Evolutionary conservation across 2,329 filamentous ascomycete species (phyloP).

Genomic region (Penicillium sp.): DNA sequence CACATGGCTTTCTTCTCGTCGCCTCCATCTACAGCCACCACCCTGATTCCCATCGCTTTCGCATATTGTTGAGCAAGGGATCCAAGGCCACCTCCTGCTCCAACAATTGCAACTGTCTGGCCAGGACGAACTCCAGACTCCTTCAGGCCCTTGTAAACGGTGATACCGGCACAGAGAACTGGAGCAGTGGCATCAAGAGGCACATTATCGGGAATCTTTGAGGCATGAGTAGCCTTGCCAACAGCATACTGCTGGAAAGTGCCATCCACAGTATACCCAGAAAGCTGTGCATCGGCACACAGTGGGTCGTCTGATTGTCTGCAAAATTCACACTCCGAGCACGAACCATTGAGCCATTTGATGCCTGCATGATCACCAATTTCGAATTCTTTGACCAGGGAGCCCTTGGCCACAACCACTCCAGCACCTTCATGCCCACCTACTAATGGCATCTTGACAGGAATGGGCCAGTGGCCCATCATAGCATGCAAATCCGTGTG

Average conservation of each 20-base stretch:
- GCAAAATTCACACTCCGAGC: constrained; percentile 81
- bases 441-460: constrained; percentile 73
- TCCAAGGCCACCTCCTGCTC: constrained; percentile 82
- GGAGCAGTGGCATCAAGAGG: constrained; percentile 78
- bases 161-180: constrained; percentile 82
- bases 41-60: constrained; percentile 82
- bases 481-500: constrained; percentile 83
- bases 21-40: constrained; percentile 82
- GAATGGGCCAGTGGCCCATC: constrained; percentile 86
- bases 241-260: constrained; percentile 92
- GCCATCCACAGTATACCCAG: constrained; percentile 89
- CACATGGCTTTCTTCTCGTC: constrained; percentile 75
- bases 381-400: constrained; percentile 73
- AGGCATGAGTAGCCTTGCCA: constrained; percentile 82
- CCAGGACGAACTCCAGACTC: constrained; percentile 76
- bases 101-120: constrained; percentile 81
- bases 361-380: constrained; percentile 83
- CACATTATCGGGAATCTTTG: constrained; percentile 76
- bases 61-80: constrained; percentile 84
- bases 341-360: constrained; percentile 89
- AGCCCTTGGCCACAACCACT: constrained; percentile 75
- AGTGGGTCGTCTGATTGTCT: constrained; percentile 77
- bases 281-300: constrained; percentile 73
- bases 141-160: constrained; percentile 90
- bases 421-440: constrained; percentile 79